Conservation (phyloP, 495 filamentous ascomycete species). For the Pseudevernia furfuracea region DNA sequence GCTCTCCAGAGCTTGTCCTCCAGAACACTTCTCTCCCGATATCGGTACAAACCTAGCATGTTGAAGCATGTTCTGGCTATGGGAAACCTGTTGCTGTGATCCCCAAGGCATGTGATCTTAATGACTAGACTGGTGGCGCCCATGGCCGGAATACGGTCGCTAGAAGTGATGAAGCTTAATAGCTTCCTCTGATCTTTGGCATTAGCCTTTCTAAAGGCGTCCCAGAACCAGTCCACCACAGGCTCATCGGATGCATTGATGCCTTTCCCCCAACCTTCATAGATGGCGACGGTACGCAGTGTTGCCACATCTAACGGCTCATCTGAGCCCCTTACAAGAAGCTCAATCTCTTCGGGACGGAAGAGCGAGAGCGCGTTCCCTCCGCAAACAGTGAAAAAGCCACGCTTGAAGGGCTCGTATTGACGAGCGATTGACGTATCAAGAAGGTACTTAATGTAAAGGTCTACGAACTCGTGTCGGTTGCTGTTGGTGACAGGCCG, state of each 20-base stretch:
- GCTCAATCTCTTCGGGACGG: constrained; percentile 89
- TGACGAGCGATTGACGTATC: constrained; percentile 73
- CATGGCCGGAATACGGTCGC: constrained; percentile 86
- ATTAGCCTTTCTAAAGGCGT: constrained; percentile 58
- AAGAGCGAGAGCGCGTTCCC: constrained; percentile 86
- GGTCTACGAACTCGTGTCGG: constrained; percentile 77
- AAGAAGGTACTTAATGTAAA: constrained; percentile 74
- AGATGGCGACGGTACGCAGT: constrained; percentile 69
- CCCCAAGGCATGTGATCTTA: constrained; percentile 58
- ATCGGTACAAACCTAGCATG: constrained; percentile 68
- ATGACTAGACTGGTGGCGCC: constrained; percentile 77
- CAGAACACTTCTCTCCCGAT: constrained; percentile 54
- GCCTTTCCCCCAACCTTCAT: constrained; percentile 63
- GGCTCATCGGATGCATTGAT: constrained; percentile 49
- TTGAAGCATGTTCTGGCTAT: constrained; percentile 92
- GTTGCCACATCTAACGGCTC: constrained; percentile 71
- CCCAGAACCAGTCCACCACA: constrained; percentile 83
- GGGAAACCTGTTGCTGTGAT: constrained; percentile 68
- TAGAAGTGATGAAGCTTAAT: constrained; percentile 85
- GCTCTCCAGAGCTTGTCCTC: constrained; percentile 75
- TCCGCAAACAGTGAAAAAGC: constrained; percentile 88
- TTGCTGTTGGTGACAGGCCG: constrained; percentile 78
- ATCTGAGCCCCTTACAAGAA: constrained; percentile 82
- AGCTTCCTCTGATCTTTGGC: constrained; percentile 68
- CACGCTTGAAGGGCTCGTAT: constrained; percentile 92